Base-by-base conservation (phyloP, 805 yeast genomes). In the Saturnispora sanitii region DNA sequence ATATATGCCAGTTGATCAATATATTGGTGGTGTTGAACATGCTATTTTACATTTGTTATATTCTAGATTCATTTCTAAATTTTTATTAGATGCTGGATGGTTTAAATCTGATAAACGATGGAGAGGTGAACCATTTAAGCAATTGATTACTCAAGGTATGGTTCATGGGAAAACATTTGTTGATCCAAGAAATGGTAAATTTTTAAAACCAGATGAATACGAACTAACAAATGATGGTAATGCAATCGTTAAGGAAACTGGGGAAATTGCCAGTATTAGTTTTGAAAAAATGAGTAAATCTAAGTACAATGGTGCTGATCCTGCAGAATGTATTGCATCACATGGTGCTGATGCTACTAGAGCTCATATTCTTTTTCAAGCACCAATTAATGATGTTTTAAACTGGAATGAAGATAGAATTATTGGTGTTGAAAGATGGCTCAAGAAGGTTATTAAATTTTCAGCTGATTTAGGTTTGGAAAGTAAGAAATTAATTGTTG, bases 261-360 rank as follows among this genome's bases (percentile, higher is more conserved):
- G 80, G 1, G 52, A 56, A 27, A 45, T 53, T 0, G 85, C 95
- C 0, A 42, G 45, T 0, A 57, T 83, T 2, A 64, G 84, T 0
- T 86, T 59, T 55, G 97, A 92, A 55, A 92, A 92, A 55, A 92
- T 92, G 98, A 88, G 96, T 2, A 92, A 92, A 60, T 88, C 96
- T 1, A 92, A 92, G 55, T 79, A 77, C 55, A 92, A 92, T 54
- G 98, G 98, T 13, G 94, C 84, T 2, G 95, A 90, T 54, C 97
- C 97, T 1, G 73, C 67, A 1, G 73, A 71, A 44, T 83, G 90
- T 50, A 87, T 92, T 21, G 55, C 53, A 9, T 67, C 64, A 28
- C 84, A 85, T 57, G 97, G 98, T 3, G 86, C 96, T 1, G 98
- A 92, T 65, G 87, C 95, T 1, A 83, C 90, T 0, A 72, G 97